A percentile compares a stretch with the other conserved stretches of the same genome.
Evolutionary conservation across 495 filamentous ascomycete species (phyloP).

Genomic region (Penicillium cosmopolitanum): DNA sequence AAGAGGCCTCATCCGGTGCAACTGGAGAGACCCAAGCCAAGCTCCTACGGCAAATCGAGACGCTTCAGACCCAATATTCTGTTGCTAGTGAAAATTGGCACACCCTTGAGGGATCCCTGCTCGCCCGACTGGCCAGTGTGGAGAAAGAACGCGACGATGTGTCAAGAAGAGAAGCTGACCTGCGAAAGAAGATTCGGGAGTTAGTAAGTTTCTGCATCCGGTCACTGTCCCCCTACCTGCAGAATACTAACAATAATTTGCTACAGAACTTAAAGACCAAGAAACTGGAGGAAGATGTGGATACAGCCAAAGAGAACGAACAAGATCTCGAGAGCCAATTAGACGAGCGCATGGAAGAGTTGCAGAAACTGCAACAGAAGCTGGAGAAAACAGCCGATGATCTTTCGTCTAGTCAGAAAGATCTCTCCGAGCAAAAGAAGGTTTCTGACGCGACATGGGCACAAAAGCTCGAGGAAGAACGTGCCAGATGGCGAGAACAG

Average conservation of each 20-base stretch:
- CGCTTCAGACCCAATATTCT: slow-evolving; percentile 91
- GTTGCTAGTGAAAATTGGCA: slow-evolving; percentile 98
- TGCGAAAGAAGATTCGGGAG: slow-evolving; percentile 85
- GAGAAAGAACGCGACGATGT: slow-evolving; percentile 92
- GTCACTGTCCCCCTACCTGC: neutral
- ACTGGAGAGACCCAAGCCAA: slow-evolving; percentile 87
- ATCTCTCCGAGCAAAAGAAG: slow-evolving; percentile 73
- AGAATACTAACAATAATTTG: slow-evolving; percentile 17
- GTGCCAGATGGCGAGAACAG: slow-evolving; percentile 72
- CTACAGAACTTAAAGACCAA: slow-evolving; percentile 72
- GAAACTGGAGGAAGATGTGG: slow-evolving; percentile 80
- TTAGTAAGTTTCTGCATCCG: slow-evolving; percentile 55
- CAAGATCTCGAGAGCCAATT: slow-evolving; percentile 62
- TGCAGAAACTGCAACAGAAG: slow-evolving; percentile 64
- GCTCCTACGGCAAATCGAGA: slow-evolving; percentile 91
- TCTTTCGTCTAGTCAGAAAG: slow-evolving; percentile 57
- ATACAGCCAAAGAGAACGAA: slow-evolving; percentile 66
- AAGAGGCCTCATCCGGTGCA: slow-evolving; percentile 85
- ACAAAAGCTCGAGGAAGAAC: slow-evolving; percentile 72
- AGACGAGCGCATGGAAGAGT: slow-evolving; percentile 61
- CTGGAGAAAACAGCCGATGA: slow-evolving; percentile 69
- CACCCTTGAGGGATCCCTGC: slow-evolving; percentile 82
- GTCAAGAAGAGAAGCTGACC: slow-evolving; percentile 78
- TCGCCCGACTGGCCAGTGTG: slow-evolving; percentile 69
- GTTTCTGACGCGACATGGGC: slow-evolving; percentile 62